Base-by-base conservation (phyloP, 2,329 filamentous ascomycete species). In the Pseudodiploospora longispora region DNA sequence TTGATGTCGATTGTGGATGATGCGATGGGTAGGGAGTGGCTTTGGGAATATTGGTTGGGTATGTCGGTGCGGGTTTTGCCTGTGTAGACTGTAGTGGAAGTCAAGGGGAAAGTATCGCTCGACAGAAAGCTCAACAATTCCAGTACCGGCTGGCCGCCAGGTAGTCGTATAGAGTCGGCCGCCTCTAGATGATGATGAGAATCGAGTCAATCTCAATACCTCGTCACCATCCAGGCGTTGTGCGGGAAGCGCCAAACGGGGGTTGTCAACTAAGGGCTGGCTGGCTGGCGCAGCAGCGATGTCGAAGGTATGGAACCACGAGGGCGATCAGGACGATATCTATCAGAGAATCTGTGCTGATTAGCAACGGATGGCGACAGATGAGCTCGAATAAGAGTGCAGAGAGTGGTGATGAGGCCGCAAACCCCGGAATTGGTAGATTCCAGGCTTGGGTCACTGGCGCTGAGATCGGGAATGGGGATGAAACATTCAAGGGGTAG, bases 181-280 rank as follows among this genome's bases (percentile, higher is more conserved):
- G 46, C 42, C 46, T 49, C 47, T 46, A 46, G 41, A 50, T 40
- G 49, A 48, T 40, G 41, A 47, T 44, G 52, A 55, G 51, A 49
- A 49, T 39, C 38, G 37, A 43, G 43, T 29, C 40, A 48, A 47
- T 44, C 50, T 55, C 49, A 55, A 52, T 43, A 54, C 49, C 40
- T 43, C 51, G 56, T 55, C 49, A 57, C 55, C 58, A 58, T 61
- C 50, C 45, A 55, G 49, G 48, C 38, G 47, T 49, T 55, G 48
- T 59, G 59, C 59, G 58, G 58, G 62, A 61, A 63, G 60, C 61
- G 60, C 60, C 60, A 47, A 51, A 42, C 49, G 49, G 54, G 48
- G 42, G 51, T 49, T 50, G 49, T 53, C 47, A 53, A 55, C 50
- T 55, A 49, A 52, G 51, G 56, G 51, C 50, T 57, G 54, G 57